Evolutionary conservation across 2,329 filamentous ascomycete genomes (phyloP).

Genomic region (Botrytis cinerea): DNA sequence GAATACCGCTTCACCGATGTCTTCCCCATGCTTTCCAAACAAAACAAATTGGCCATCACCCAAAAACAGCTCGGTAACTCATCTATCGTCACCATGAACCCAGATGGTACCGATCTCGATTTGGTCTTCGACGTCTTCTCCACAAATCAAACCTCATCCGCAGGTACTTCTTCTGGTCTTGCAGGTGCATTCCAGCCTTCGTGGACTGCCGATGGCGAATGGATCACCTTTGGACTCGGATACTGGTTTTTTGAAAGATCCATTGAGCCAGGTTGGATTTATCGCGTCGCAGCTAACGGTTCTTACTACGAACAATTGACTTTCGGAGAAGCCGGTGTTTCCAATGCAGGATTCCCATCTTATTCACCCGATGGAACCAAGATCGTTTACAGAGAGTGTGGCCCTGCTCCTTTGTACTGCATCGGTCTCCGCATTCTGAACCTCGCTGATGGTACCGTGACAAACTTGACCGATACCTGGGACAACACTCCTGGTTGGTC

Average conservation of each 20-base stretch:
- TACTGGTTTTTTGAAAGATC: conserved; percentile 46
- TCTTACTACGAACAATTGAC: conserved; percentile 41
- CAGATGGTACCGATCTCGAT: conserved; percentile 22
- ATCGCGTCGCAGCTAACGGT: conserved; percentile 29
- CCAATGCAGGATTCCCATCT: conserved; percentile 46
- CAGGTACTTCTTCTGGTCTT: conserved; percentile 36
- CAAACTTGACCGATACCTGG: conserved; percentile 43
- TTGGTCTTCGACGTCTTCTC: conserved; percentile 38
- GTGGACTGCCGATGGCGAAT: conserved; percentile 44
- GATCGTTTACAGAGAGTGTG: conserved; percentile 45
- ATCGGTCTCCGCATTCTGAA: conserved; percentile 42
- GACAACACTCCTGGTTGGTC: conserved; percentile 47
- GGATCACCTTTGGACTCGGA: conserved; percentile 46
- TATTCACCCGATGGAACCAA: conserved; percentile 44
- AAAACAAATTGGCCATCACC: conserved; percentile 42
- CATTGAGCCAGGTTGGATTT: conserved; percentile 28
- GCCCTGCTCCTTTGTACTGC: conserved; percentile 28
- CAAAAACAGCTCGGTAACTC: conserved; percentile 47
- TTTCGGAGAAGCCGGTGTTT: conserved; percentile 31
- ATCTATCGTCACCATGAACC: conserved; percentile 42
- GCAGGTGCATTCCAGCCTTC: conserved; percentile 47
- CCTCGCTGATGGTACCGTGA: conserved; percentile 36
- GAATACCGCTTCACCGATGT: conserved; percentile 49
- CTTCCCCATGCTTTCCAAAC: conserved; percentile 42
- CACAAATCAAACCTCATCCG: neutral